Percentiles rank a stretch among this genome's conserved stretches.
Conservation (phyloP, 179 eudicot species). For the Actinidia arguta region DNA sequence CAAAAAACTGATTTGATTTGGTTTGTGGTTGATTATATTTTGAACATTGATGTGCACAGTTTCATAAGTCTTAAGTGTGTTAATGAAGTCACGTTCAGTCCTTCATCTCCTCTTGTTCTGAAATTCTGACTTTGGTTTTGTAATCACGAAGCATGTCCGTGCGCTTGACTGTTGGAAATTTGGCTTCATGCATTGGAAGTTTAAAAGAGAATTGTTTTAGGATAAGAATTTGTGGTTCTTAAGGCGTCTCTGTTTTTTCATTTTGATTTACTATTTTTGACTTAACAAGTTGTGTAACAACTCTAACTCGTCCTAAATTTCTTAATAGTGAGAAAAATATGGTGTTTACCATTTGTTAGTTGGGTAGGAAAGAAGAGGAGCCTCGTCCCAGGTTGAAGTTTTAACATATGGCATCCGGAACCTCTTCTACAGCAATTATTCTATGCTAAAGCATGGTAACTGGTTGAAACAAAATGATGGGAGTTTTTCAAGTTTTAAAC, state of each 20-base stretch:
- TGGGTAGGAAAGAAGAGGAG: conserved; percentile 24
- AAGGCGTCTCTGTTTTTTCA: not conserved
- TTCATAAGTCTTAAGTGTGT: not conserved
- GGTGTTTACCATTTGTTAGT: not conserved
- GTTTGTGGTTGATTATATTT: not conserved
- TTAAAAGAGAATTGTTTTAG: not conserved
- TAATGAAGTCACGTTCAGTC: too few relatives aligned
- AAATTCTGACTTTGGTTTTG: not conserved
- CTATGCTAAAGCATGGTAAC: conserved; percentile 8
- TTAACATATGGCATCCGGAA: conserved; percentile 25
- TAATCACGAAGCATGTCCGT: not conserved
- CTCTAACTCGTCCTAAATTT: not conserved
- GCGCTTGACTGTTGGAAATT: not conserved
- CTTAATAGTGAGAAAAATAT: not conserved
- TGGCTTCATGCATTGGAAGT: not conserved
- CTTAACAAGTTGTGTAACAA: not conserved
- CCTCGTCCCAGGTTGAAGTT: conserved; percentile 30
- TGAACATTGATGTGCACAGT: not conserved
- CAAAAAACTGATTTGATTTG: too few relatives aligned
- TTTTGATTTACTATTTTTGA: not conserved
- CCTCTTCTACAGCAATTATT: conserved; percentile 26
- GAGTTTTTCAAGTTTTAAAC: conserved; percentile 3
- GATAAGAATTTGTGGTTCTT: not conserved
- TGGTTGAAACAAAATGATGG: conserved; percentile 5
- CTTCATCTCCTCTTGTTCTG: too few relatives aligned